Base-by-base conservation (phyloP, 176 grass and related monocot species). In the Rhynchospora tenuis region DNA sequence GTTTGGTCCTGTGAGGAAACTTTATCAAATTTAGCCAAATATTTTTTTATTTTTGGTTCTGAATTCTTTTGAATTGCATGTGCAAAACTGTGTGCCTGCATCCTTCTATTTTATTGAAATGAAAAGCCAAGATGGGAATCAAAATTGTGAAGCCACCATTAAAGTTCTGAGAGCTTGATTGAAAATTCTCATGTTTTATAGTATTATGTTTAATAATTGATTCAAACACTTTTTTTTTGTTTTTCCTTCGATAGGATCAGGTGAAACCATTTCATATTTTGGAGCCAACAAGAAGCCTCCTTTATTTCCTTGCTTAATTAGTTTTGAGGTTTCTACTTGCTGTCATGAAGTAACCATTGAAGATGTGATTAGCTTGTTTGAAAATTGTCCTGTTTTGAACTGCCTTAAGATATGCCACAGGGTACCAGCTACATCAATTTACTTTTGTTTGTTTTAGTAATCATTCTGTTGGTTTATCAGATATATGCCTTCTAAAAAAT, bases 281-380 rank as follows among this genome's bases (percentile, higher is more conserved):
- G 44, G 72, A 27, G 6, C 64, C 14, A 38, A 67, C 24, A 54
- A 28, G 24, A 52, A 28, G 48, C 45, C 48, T 1, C 72, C 16
- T 51, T 76, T 76, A 26, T 76, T 76, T 76, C 72, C 16, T 24
- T n/a, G 24, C 24, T 27, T 76, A 16, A 2, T 47, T 10, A 54
- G 23, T 6, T 26, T 76, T 3, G 12, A 27, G 17, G 7, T 76
- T 27, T 47, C 6, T 20, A 54, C 45, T 50, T 76, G 44, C 28
- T 76, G 72, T 42, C 71, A 76, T 76, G 44, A 76, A 28, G 72
- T n/a, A 10, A 54, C 43, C 8, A 52, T 54, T 54, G 72, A 54
- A 76, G 45, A 76, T 76, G 19, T 52, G 48, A 76, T 76, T 76
- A 76, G 44, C 72, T 76, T 76, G 72, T 45, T 76, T 54, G n/a